phyloP scores from a whole-genome alignment of 2,329 filamentous ascomycete species.

The Podosphaera xanthii region DNA sequence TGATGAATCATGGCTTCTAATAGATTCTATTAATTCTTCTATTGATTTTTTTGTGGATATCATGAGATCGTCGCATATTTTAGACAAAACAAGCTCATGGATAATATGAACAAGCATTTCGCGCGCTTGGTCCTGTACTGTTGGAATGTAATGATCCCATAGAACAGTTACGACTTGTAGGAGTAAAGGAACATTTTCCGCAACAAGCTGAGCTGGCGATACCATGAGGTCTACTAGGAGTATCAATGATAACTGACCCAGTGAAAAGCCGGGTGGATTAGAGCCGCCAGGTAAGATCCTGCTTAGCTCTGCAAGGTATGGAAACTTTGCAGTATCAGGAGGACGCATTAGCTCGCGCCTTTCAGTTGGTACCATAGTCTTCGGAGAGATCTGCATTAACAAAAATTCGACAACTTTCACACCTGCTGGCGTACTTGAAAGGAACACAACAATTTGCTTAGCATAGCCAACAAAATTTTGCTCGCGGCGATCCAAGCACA shows the following conservation, averaged over 20 bases:
- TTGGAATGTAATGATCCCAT: slow-evolving; percentile 90
- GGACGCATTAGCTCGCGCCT: slow-evolving; percentile 46
- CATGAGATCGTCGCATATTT: slow-evolving; percentile 46
- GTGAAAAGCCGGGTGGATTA: slow-evolving; percentile 77
- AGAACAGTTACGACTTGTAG: slow-evolving; percentile 81
- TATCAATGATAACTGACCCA: slow-evolving; percentile 83
- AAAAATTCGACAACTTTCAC: slow-evolving; percentile 89
- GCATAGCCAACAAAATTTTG: slow-evolving; percentile 97
- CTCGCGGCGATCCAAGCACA: slow-evolving; percentile 81
- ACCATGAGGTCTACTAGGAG: slow-evolving; percentile 92
- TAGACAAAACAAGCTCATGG: slow-evolving; percentile 73
- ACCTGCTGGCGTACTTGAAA: slow-evolving; percentile 67
- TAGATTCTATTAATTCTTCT: slow-evolving; percentile 68
- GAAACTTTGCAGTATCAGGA: slow-evolving; percentile 49
- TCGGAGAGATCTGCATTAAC: slow-evolving; percentile 72
- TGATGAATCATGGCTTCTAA: slow-evolving; percentile 60
- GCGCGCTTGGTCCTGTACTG: slow-evolving; percentile 87
- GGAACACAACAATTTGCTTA: slow-evolving; percentile 91
- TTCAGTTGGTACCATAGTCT: slow-evolving; percentile 88
- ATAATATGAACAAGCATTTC: slow-evolving; percentile 97
- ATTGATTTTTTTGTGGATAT: slow-evolving; percentile 45
- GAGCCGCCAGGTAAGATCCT: slow-evolving; percentile 65
- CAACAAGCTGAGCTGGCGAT: slow-evolving; percentile 57
- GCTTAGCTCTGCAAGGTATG: slow-evolving; percentile 71
- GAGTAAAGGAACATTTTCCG: slow-evolving; percentile 63